Evolutionary conservation across 768 basidiomycete genomes (phyloP).

Genomic region (Cystofilobasidium ferigula): DNA sequence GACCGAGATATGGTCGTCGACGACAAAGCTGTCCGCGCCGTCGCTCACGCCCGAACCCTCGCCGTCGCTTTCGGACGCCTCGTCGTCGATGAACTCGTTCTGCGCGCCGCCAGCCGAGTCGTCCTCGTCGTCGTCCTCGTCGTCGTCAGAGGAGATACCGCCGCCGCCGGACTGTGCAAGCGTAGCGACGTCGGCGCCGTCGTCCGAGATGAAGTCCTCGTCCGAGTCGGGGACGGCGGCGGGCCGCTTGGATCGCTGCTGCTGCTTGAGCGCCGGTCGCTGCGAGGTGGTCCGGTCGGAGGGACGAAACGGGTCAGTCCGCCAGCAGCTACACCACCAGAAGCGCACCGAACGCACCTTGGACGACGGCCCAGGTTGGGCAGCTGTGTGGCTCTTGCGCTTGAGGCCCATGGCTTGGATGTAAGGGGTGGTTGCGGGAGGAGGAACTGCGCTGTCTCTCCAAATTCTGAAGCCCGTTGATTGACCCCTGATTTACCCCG

Average conservation of each 20-base stretch:
- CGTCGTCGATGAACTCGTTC: conserved; percentile 22
- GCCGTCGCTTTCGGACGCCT: background rate
- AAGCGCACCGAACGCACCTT: background rate
- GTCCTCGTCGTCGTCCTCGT: conserved; percentile 21
- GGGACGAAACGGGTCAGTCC: background rate
- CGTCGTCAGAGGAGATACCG: conserved; percentile 25
- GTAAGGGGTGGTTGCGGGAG: too few species aligned
- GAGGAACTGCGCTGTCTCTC: too few species aligned
- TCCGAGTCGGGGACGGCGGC: conserved; percentile 21
- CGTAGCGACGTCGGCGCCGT: conserved; percentile 27
- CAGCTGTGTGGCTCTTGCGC: background rate
- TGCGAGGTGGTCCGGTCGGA: background rate
- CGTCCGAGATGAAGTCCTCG: conserved; percentile 28
- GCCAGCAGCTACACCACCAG: background rate
- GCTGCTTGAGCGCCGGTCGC: conserved; percentile 7
- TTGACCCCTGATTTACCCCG: too few species aligned
- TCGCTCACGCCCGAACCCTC: conserved; percentile 16
- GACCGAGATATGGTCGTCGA: conserved; percentile 26
- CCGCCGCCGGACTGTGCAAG: conserved; percentile 23
- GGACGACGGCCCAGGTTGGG: background rate
- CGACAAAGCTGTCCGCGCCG: conserved; percentile 23
- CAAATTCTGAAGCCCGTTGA: too few species aligned
- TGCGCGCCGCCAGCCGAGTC: conserved; percentile 8
- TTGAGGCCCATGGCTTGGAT: background rate
- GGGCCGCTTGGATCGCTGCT: background rate